A percentile compares a stretch with the other conserved stretches of the same genome.
phyloP scores from a whole-genome alignment of 257 asterid species.

The Capsicum rhomboideum region DNA sequence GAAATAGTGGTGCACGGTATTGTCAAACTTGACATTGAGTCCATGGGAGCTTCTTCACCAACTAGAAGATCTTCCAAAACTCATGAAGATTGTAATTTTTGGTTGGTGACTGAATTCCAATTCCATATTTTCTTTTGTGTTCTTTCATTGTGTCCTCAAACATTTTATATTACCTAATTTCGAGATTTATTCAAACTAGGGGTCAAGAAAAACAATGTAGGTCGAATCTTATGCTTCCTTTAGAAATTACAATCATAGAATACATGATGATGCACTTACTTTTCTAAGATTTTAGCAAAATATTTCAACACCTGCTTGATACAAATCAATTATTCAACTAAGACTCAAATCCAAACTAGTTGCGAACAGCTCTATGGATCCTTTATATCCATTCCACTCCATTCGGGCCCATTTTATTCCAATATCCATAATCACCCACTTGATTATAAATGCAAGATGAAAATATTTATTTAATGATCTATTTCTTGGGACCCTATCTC shows the following conservation, averaged over 20 bases:
- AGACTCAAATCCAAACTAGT: not conserved
- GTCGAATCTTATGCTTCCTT: not conserved
- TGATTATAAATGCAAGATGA: not conserved
- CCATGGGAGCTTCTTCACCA: too few relatives aligned
- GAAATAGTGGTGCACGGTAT: too few relatives aligned
- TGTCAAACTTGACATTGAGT: too few relatives aligned
- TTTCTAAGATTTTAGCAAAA: not conserved
- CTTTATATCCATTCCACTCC: not conserved
- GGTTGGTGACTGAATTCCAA: too few relatives aligned
- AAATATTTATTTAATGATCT: not conserved
- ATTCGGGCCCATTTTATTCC: not conserved
- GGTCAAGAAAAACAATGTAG: not conserved
- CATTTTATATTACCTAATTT: not conserved
- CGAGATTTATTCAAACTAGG: not conserved
- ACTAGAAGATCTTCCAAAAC: too few relatives aligned
- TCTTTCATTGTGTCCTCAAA: not conserved
- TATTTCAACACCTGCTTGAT: not conserved
- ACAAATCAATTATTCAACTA: not conserved
- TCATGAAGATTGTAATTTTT: too few relatives aligned
- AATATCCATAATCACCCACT: not conserved
- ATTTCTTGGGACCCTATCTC: not conserved
- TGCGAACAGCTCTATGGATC: not conserved
- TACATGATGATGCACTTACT: not conserved
- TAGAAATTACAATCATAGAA: not conserved
- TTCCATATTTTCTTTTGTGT: too few relatives aligned